A percentile compares a stretch with the other conserved stretches of the same genome.
These are phyloP conservation scores for Phytophthora sansomeana DNA, from an alignment of 352 stramenopile genomes.

Conservation along the genomic window DNA sequence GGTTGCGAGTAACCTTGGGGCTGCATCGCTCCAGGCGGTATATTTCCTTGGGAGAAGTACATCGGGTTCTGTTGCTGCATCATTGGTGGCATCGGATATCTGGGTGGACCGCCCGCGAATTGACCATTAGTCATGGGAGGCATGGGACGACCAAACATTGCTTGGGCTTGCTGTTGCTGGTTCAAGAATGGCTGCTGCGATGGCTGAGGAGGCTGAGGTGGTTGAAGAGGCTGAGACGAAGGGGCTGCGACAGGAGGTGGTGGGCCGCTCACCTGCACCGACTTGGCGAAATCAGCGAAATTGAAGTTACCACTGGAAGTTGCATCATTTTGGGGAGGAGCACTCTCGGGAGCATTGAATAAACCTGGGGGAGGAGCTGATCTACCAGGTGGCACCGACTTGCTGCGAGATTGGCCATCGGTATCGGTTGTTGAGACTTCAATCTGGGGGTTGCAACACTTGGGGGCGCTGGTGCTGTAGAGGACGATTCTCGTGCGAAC, in stretches of 20 bases:
- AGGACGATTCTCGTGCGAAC: constrained; percentile 51
- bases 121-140: constrained; percentile 36
- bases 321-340: constrained; percentile 16
- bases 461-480: constrained; percentile 10
- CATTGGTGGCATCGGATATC: constrained; percentile 38
- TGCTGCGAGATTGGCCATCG: constrained; percentile 25
- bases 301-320: constrained; percentile 41
- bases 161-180: constrained; percentile 37
- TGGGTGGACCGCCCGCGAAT: constrained; percentile 22
- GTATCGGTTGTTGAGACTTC: neutral
- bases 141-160: constrained; percentile 32
- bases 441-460: constrained; percentile 7
- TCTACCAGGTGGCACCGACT: constrained; percentile 23
- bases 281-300: constrained; percentile 55
- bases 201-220: constrained; percentile 14
- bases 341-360: constrained; percentile 13
- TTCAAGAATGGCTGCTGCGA: constrained; percentile 33
- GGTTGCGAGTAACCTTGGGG: constrained; percentile 38
- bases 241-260: constrained; percentile 19
- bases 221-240: constrained; percentile 29
- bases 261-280: constrained; percentile 39
- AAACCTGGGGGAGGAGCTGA: constrained; percentile 38
- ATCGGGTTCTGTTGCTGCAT: constrained; percentile 40
- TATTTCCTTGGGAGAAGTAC: constrained; percentile 40
- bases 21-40: constrained; percentile 34